Conservation (phyloP, 805 yeast genomes). For the Cyberlindnera sargentensis region DNA sequence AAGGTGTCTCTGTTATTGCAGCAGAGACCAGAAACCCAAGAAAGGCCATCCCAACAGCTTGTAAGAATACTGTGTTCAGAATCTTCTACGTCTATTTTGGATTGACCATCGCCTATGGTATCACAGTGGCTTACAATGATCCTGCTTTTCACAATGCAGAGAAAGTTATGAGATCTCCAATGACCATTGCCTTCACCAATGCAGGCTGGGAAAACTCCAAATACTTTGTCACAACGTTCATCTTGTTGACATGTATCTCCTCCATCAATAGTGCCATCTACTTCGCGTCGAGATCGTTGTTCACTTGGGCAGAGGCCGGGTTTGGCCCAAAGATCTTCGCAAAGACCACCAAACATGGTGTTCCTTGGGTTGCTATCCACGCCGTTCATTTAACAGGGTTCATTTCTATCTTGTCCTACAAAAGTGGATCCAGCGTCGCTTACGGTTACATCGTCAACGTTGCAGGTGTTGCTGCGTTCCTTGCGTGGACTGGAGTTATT, state of each 20-base stretch:
- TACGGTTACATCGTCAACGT: conserved; percentile 68
- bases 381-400: conserved; percentile 54
- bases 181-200: conserved; percentile 60
- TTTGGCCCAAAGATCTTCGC: conserved; percentile 51
- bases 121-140: conserved; percentile 63
- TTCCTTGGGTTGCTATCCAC: conserved; percentile 57
- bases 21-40: conserved; percentile 68
- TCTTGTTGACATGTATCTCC: conserved; percentile 55
- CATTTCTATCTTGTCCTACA: conserved; percentile 49
- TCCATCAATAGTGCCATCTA: conserved; percentile 67
- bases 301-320: conserved; percentile 55
- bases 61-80: conserved; percentile 57
- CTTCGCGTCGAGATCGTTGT: conserved; percentile 61
- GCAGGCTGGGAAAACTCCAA: conserved; percentile 63
- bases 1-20: conserved; percentile 67
- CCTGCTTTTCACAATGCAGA: conserved; percentile 31
- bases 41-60: conserved; percentile 64
- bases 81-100: conserved; percentile 57
- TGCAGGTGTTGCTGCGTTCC: conserved; percentile 67
- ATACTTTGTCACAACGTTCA: conserved; percentile 61
- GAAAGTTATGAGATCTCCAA: conserved; percentile 53
- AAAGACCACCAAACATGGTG: conserved; percentile 48
- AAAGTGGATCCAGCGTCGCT: conserved; percentile 47
- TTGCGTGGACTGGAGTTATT: conserved; percentile 62
- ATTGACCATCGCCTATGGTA: conserved; percentile 58